Conservation (phyloP, 2,329 filamentous ascomycete species). For the Grosmannia serpens region DNA sequence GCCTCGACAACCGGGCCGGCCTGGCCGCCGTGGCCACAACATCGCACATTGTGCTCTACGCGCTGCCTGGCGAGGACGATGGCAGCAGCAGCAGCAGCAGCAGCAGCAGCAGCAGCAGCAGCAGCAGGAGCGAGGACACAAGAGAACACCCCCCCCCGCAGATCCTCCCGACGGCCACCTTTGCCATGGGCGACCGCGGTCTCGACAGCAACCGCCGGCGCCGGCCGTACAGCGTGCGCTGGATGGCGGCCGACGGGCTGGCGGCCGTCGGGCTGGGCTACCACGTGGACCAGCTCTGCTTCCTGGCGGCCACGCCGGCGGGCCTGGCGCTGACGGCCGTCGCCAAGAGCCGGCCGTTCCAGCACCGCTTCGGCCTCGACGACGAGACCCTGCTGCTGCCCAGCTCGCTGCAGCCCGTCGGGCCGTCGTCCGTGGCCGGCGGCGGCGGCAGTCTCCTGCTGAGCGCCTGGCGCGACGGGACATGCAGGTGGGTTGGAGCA, state of each 20-base stretch:
- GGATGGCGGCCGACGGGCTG: conserved; percentile 31
- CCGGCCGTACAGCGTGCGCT: conserved; percentile 26
- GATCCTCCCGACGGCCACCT: conserved; percentile 12
- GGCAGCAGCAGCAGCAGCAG: neutral
- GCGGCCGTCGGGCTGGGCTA: conserved; percentile 35
- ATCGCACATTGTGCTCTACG: conserved; percentile 22
- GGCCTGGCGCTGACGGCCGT: conserved; percentile 28
- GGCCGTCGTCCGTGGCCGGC: conserved; percentile 18
- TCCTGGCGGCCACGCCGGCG: conserved; percentile 32
- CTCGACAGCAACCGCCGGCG: conserved; percentile 8
- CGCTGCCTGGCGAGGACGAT: conserved; percentile 12
- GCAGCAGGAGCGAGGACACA: neutral
- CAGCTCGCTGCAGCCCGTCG: conserved; percentile 34
- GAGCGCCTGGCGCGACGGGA: conserved; percentile 42
- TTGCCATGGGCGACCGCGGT: conserved; percentile 12
- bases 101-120: neutral
- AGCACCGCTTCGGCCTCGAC: conserved; percentile 15
- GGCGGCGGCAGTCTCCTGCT: conserved; percentile 27
- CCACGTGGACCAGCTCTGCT: conserved; percentile 30
- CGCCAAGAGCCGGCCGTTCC: conserved; percentile 9
- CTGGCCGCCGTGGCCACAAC: conserved; percentile 22
- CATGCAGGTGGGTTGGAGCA: conserved; percentile 23
- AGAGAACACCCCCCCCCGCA: neutral
- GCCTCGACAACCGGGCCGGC: conserved; percentile 4
- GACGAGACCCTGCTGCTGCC: conserved; percentile 16